Base-by-base conservation (phyloP, 2,329 filamentous ascomycete genomes). In the Trichoderma gracile region DNA sequence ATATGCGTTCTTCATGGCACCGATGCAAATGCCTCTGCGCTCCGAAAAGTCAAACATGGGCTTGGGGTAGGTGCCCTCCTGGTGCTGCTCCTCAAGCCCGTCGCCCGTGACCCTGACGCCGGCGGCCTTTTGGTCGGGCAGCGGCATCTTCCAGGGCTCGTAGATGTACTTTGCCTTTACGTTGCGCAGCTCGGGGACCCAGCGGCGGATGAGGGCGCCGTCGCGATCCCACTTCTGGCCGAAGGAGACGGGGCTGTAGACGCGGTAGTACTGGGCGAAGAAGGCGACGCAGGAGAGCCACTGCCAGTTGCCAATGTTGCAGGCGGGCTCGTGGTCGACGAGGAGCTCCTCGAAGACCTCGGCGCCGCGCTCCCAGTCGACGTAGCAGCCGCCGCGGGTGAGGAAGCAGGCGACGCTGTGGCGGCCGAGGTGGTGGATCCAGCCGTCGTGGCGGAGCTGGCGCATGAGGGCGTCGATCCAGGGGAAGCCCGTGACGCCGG, bases 381-480 rank as follows among this genome's bases (percentile, higher is more conserved):
- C 80, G 71, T 92, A 93, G 74, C 89, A 92, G 0, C 90, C 90
- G 1, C 90, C 90, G 3, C 90, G 80, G 0, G 90, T 93, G n/a
- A 93, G 80, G 73, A 93, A 93, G 72, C 89, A 93, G 0, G 90
- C 90, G 0, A 93, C 87, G n/a, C 87, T 84, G 74, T 93, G 90
- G 0, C 90, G 83, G 2, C 89, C 90, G 0, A 93, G 81, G 72
- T 93, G 90, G 72, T 93, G 90, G 9, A 93, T 91, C 90, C 90
- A 93, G 30, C 90, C 90, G 72, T 92, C 89, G 2, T 80, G 73
- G 15, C 82, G 80, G 15, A 93, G 80, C 74, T 93, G 90, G 1
- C 89, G 84, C 90, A 93, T 93, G 46, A 93, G 79, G 0, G 89
- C 89, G 71, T 93, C 90, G 69, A 93, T 92, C 85, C 88, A 93